Evolutionary conservation across 1,139 yeast genomes (phyloP).

Genomic region (Pneumocystis canis): DNA sequence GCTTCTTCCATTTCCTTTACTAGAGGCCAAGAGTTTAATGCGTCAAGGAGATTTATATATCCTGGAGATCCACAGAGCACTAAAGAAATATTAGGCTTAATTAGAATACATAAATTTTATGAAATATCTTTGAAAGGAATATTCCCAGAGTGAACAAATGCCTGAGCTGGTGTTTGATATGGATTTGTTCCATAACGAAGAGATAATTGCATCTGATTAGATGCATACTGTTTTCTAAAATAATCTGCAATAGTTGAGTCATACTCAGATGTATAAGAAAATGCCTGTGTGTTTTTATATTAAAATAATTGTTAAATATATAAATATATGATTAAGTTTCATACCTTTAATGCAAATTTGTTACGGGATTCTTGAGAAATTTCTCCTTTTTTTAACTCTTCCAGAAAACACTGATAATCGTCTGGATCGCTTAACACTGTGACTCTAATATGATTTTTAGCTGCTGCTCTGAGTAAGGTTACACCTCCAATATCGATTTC

Average conservation of each 20-base stretch:
- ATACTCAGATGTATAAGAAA: conserved; percentile 95
- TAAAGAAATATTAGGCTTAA: conserved; percentile 12
- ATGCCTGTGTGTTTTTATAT: conserved; percentile 35
- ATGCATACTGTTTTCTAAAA: conserved; percentile 87
- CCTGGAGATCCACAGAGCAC: conserved; percentile 93
- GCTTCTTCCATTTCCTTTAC: conserved; percentile 93
- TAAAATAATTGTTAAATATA: not conserved
- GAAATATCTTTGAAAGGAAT: conserved; percentile 54
- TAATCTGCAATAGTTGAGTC: conserved; percentile 91
- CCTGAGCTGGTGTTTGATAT: conserved; percentile 98
- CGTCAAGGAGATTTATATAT: conserved; percentile 88
- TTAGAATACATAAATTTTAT: not conserved
- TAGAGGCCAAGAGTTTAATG: conserved; percentile 95
- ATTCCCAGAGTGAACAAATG: conserved; percentile 70
- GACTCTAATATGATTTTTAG: conserved; percentile 92
- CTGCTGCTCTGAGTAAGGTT: conserved; percentile 92
- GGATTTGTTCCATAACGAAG: conserved; percentile 98
- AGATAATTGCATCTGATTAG: conserved; percentile 68
- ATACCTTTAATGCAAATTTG: conserved; percentile 58
- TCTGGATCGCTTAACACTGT: conserved; percentile 86
- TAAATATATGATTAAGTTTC: not conserved
- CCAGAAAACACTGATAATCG: conserved; percentile 75
- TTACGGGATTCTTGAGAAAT: conserved; percentile 63
- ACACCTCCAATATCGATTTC: conserved; percentile 98
- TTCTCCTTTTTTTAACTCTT: conserved; percentile 58